Base-by-base conservation (phyloP, 106 monocot species). In the Acanthochlamys bracteata region DNA sequence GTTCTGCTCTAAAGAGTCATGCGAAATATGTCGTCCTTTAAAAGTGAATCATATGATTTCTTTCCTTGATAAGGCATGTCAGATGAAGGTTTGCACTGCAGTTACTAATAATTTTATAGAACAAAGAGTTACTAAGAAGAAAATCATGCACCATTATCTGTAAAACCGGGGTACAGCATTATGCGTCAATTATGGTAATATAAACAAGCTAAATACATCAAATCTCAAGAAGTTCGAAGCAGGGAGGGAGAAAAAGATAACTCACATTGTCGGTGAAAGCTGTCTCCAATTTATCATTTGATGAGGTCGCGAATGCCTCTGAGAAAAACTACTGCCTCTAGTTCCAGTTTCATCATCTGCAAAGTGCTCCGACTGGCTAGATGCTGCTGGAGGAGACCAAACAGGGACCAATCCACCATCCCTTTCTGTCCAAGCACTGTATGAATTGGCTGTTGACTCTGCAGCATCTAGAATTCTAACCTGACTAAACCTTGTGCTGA, bases 371-470 rank as follows among this genome's bases (percentile, higher is more conserved):
- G 80, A 76, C 20, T 52, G 77, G 66, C 78, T 79, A 53, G 93
- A 81, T 14, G 68, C 53, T 12, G 69, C 55, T 25, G 89, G 61
- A 57, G 85, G 89, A 0, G 89, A 86, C 93, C 93, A 94, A 15
- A 89, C 89, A 1, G 93, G 93, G 57, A 94, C 93, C 42, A 94
- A 55, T 7, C 89, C 83, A 11, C 89, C 83, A 43, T 89, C 86
- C 52, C 89, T 86, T 52, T 71, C 82, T 10, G 84, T 79, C 80
- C 82, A 81, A 43, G 54, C 75, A 65, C 83, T 81, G 4, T 83
- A 78, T 20, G 93, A 84, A 41, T 89, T 82, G 8, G 68, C 69
- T 39, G 73, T 69, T 2, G 81, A 78, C 19, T 76, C 20, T 4
- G 49, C 61, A 27, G 59, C 25, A 24, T 59, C 39, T 41, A 55